phyloP scores from a whole-genome alignment of 441 rosid species.

The Arabidopsis hybrid region DNA sequence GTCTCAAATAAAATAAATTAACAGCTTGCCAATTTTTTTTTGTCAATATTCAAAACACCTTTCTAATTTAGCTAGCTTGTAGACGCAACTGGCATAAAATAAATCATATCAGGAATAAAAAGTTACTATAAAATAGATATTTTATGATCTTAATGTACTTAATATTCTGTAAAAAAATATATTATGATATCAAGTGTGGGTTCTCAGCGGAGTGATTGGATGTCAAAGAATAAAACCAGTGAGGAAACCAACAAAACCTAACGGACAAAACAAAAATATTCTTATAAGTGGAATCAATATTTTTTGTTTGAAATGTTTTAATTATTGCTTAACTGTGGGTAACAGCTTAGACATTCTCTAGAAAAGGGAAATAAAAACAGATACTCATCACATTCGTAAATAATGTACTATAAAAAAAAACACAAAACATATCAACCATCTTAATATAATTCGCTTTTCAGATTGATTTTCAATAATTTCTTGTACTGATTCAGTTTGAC shows the following conservation, averaged over 20 bases:
- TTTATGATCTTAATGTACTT: conserved; percentile 34
- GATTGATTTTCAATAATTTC: not conserved
- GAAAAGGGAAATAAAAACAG: conserved; percentile 1
- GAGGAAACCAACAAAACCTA: conserved; percentile 49
- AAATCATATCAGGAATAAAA: conserved; percentile 10
- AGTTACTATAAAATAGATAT: not conserved
- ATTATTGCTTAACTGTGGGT: conserved; percentile 29
- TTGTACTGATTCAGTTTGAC: not conserved
- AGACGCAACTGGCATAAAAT: not conserved
- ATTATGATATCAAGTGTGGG: conserved; percentile 32
- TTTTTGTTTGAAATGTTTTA: conserved; percentile 24
- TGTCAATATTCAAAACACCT: not conserved
- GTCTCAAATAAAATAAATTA: not conserved
- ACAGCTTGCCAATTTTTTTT: not conserved
- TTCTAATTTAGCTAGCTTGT: not conserved
- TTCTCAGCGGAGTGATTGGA: conserved; percentile 38
- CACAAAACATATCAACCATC: not conserved
- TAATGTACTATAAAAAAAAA: not conserved
- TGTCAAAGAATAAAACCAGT: conserved; percentile 44
- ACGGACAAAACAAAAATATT: conserved; percentile 43
- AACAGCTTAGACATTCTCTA: conserved; percentile 41
- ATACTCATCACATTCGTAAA: conserved; percentile 5
- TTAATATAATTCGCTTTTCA: not conserved
- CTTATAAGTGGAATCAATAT: conserved; percentile 38
- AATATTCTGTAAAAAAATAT: conserved; percentile 19